phyloP scores from a whole-genome alignment of 2,329 filamentous ascomycete genomes.

The Pyricularia sp. region DNA sequence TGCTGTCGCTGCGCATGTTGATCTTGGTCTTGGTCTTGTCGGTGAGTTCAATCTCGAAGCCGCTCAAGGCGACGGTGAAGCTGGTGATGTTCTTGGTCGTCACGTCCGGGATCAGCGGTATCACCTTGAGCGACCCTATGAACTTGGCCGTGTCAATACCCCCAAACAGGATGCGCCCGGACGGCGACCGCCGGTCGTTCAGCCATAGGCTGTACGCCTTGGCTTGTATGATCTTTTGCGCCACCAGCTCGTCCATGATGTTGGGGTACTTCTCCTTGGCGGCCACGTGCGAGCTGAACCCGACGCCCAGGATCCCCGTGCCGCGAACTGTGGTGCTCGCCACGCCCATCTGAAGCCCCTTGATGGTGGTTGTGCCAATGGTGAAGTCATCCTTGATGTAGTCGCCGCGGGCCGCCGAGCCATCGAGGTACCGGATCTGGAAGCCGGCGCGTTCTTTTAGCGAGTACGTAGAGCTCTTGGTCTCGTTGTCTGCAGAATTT shows the following conservation, averaged over 20 bases:
- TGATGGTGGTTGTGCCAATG: conserved; percentile 39
- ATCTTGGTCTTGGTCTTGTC: conserved; percentile 22
- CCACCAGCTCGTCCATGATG: conserved; percentile 54
- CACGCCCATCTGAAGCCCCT: conserved; percentile 45
- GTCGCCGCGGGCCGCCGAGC: conserved; percentile 41
- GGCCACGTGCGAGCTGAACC: conserved; percentile 42
- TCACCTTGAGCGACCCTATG: conserved; percentile 41
- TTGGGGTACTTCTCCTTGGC: conserved; percentile 38
- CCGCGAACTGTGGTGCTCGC: conserved; percentile 37
- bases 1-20: conserved; percentile 17
- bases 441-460: conserved; percentile 35
- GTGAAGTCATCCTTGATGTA: conserved; percentile 48
- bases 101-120: conserved; percentile 42
- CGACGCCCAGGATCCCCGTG: conserved; percentile 50
- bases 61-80: conserved; percentile 28
- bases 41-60: conserved; percentile 28
- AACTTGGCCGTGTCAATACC: conserved; percentile 62
- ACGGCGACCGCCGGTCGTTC: conserved; percentile 42
- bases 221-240: conserved; percentile 50
- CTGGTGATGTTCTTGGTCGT: conserved; percentile 26
- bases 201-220: conserved; percentile 63
- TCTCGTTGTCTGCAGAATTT: conserved; percentile 25
- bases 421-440: conserved; percentile 52
- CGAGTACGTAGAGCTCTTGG: conserved; percentile 37
- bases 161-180: conserved; percentile 58